A percentile compares a stretch with the other conserved stretches of the same genome.
phyloP scores from a whole-genome alignment of 1,284 basidiomycete genomes.

The Trametes versicolor region DNA sequence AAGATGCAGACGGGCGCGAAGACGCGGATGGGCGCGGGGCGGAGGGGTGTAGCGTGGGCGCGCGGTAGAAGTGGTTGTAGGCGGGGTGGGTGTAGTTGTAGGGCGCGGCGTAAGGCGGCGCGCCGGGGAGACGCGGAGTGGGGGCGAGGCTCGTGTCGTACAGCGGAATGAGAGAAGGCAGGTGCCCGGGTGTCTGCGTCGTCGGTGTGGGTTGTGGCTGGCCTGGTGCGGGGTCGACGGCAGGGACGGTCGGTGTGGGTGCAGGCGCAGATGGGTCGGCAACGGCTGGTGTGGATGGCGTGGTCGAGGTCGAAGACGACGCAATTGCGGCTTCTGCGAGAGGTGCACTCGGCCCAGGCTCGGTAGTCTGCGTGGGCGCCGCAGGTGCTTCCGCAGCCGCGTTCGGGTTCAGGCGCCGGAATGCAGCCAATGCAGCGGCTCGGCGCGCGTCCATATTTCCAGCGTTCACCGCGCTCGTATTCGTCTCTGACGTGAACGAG shows the following conservation, averaged over 20 bases:
- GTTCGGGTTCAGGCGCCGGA: slow-evolving; percentile 21
- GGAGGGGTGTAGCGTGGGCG: neutral
- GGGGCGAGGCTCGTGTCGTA: slow-evolving; percentile 46
- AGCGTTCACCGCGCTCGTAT: neutral
- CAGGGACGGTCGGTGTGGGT: neutral
- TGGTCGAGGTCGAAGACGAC: neutral
- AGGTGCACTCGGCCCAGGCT: slow-evolving; percentile 8
- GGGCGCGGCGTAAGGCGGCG: slow-evolving; percentile 11
- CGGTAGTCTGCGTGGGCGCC: neutral
- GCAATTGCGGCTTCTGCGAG: neutral
- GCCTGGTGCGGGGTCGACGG: neutral
- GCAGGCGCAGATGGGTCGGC: neutral
- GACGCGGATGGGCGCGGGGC: neutral
- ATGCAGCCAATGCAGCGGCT: slow-evolving; percentile 27
- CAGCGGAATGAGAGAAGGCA: slow-evolving; percentile 57
- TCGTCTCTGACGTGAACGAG: neutral
- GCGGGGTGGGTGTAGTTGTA: slow-evolving; percentile 3
- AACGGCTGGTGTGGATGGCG: neutral
- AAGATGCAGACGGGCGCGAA: neutral
- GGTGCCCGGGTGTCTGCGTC: neutral
- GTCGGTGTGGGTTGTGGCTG: neutral
- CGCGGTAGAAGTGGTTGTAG: slow-evolving; percentile 5
- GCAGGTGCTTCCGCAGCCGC: neutral
- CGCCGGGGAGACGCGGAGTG: slow-evolving; percentile 10
- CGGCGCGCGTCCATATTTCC: slow-evolving; percentile 17